These are phyloP conservation scores for Chloromonas sp. DNA, from an alignment of 163 green algal genomes.

Conservation along the genomic window DNA sequence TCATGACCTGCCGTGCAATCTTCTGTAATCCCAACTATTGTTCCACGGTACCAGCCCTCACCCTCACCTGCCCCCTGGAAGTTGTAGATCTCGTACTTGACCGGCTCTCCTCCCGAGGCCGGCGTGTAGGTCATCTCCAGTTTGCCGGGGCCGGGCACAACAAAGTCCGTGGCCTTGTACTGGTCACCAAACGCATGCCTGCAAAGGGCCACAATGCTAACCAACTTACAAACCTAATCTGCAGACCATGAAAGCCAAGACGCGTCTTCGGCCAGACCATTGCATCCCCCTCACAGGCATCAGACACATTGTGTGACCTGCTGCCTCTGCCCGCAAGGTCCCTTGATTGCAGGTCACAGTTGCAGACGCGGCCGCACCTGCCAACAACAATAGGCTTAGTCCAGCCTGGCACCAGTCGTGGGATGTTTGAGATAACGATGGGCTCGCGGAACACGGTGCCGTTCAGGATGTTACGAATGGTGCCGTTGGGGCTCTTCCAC, in stretches of 20 bases:
- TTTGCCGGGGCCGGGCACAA: constrained; percentile 72
- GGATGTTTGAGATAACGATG: constrained; percentile 93
- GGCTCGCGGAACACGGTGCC: constrained; percentile 95
- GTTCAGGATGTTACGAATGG: constrained; percentile 95
- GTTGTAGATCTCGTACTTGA: constrained; percentile 61
- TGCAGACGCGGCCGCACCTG: constrained; percentile 33
- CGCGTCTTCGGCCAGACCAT: no score
- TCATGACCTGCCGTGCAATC: no score
- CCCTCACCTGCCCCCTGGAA: constrained; percentile 41
- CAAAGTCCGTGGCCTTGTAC: constrained; percentile 91
- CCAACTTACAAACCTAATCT: no score
- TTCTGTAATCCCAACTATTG: no score
- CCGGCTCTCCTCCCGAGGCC: constrained; percentile 42
- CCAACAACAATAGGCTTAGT: constrained; percentile 88
- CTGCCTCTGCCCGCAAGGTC: no score
- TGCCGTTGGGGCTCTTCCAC: constrained; percentile 93
- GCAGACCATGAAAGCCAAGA: no score
- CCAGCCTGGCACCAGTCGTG: constrained; percentile 90
- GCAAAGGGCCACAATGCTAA: constrained; percentile 3
- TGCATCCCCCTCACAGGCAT: no score
- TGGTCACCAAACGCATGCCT: constrained; percentile 96
- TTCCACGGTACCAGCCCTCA: not conserved
- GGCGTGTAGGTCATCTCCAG: constrained; percentile 73
- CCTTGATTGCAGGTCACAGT: no score
- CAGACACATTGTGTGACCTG: no score